phyloP scores from a whole-genome alignment of 2,329 filamentous ascomycete genomes.

The Myotisia sp. region DNA sequence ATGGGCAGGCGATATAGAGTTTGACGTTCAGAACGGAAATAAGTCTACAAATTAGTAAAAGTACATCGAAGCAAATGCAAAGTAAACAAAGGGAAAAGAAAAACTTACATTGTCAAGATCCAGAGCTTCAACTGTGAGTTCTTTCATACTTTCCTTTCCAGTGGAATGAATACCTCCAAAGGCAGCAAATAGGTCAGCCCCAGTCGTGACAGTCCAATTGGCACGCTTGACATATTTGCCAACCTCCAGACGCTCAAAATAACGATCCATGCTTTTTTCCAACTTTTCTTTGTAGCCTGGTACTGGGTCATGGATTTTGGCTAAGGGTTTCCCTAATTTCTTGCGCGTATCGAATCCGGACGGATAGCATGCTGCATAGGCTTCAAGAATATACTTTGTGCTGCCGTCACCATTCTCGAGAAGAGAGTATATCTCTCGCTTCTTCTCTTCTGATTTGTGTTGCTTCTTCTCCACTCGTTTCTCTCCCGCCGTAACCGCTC shows the following conservation, averaged over 20 bases:
- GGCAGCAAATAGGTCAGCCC: slow-evolving; percentile 28
- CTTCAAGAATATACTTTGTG: slow-evolving; percentile 40
- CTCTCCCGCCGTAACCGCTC: too few relatives aligned
- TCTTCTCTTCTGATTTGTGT: background rate
- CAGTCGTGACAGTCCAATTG: slow-evolving; percentile 36
- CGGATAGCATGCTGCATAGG: slow-evolving; percentile 44
- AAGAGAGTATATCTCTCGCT: background rate
- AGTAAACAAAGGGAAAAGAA: background rate
- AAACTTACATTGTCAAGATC: slow-evolving; percentile 32
- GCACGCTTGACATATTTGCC: slow-evolving; percentile 42
- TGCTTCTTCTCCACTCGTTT: background rate
- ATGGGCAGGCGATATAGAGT: slow-evolving; percentile 45
- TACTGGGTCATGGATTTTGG: slow-evolving; percentile 45
- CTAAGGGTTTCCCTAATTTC: slow-evolving; percentile 40
- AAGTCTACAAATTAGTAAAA: slow-evolving; percentile 21
- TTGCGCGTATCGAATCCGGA: slow-evolving; percentile 43
- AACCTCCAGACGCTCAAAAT: slow-evolving; percentile 40
- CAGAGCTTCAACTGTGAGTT: slow-evolving; percentile 23
- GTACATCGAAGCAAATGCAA: slow-evolving; percentile 1
- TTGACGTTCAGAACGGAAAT: slow-evolving; percentile 46
- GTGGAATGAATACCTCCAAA: slow-evolving; percentile 24
- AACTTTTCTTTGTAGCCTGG: slow-evolving; percentile 44
- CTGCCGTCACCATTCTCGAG: slow-evolving; percentile 6
- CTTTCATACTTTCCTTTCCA: slow-evolving; percentile 15
- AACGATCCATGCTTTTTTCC: slow-evolving; percentile 47